Evolutionary conservation across 2,329 filamentous ascomycete genomes (phyloP).

Genomic region (Setomelanomma holmii): DNA sequence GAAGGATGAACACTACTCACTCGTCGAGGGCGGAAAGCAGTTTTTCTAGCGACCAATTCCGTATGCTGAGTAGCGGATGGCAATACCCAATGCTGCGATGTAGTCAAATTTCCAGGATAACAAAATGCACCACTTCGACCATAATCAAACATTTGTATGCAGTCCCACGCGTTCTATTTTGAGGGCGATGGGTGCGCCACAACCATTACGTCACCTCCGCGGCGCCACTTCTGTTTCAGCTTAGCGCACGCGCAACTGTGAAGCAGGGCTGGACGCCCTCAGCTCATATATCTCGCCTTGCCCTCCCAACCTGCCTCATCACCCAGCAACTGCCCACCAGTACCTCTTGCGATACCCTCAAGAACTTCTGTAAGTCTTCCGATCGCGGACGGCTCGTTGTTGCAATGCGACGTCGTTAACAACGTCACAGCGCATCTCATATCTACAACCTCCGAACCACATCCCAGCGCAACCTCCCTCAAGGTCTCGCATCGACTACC

Average conservation of each 20-base stretch:
- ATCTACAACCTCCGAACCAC: neutral
- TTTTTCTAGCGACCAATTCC: neutral
- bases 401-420: constrained; percentile 7
- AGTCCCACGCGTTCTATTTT: neutral
- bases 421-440: constrained; percentile 10
- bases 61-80: neutral
- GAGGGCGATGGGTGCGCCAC: constrained; percentile 24
- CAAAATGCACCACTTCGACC: neutral
- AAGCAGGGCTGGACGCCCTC: constrained; percentile 22
- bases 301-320: neutral
- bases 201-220: constrained; percentile 29
- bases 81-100: neutral
- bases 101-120: neutral
- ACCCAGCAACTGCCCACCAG: neutral
- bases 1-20: constrained; percentile 4
- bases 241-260: constrained; percentile 19
- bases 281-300: constrained; percentile 3
- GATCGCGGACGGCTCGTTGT: too few species aligned
- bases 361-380: neutral
- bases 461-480: neutral
- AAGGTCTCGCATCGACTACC: too few species aligned
- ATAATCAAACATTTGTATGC: neutral
- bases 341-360: neutral
- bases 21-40: neutral
- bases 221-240: constrained; percentile 19